Evolutionary conservation across 768 basidiomycete genomes (phyloP).

Genomic region (Sutorius australiensis): DNA sequence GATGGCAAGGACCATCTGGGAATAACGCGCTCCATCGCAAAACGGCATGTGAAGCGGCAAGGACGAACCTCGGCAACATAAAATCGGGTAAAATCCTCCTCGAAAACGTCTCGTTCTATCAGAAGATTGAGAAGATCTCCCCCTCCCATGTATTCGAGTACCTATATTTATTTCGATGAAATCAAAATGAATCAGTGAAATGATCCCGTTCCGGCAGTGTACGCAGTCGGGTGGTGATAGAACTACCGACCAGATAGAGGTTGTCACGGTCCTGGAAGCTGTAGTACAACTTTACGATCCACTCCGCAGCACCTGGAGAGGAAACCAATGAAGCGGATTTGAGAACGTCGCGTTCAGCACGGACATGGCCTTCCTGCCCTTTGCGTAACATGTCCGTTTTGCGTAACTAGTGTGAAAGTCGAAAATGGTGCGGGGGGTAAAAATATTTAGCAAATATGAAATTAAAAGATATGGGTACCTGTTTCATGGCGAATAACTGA

Average conservation of each 20-base stretch:
- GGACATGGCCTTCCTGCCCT: constrained; percentile 95
- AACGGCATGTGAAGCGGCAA: constrained; percentile 19
- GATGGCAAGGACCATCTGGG: constrained; percentile 89
- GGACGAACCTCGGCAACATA: constrained; percentile 83
- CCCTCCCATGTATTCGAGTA: constrained; percentile 94
- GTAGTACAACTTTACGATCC: constrained; percentile 93
- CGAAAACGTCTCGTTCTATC: constrained; percentile 87
- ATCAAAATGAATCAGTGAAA: constrained; percentile 51
- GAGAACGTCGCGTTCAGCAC: constrained; percentile 91
- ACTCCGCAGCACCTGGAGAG: constrained; percentile 74
- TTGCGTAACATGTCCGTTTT: constrained; percentile 93
- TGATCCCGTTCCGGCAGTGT: constrained; percentile 24
- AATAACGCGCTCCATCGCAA: constrained; percentile 25
- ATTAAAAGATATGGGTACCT: constrained; percentile 49
- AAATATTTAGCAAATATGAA: constrained; percentile 26
- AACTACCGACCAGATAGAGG: constrained; percentile 78
- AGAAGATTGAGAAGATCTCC: constrained; percentile 94
- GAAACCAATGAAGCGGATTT: constrained; percentile 82
- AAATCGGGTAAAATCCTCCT: constrained; percentile 88
- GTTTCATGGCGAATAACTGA: constrained; percentile 92
- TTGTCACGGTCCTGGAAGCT: constrained; percentile 95
- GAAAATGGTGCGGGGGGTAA: constrained; percentile 23
- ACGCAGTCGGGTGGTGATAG: constrained; percentile 29
- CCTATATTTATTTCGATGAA: constrained; percentile 53
- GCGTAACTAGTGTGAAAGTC: constrained; percentile 51